Evolutionary conservation across 1,284 basidiomycete genomes (phyloP).

Genomic region (Neonothopanus nambi): DNA sequence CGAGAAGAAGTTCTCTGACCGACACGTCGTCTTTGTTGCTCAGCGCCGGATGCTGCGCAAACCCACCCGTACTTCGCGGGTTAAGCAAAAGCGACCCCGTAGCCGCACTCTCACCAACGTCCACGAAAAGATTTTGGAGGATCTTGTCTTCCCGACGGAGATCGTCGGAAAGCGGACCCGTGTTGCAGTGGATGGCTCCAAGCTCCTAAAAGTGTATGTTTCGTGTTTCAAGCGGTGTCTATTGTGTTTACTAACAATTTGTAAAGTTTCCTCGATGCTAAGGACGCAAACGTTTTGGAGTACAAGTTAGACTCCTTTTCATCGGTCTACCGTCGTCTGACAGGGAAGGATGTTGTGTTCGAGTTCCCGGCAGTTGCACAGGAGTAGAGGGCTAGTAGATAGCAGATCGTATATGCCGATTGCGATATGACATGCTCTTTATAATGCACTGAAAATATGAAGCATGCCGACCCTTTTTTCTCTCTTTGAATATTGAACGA

Average conservation of each 20-base stretch:
- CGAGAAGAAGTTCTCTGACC: slow-evolving; percentile 99
- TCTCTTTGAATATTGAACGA: background rate
- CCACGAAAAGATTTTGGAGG: slow-evolving; percentile 98
- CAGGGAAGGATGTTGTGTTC: slow-evolving; percentile 92
- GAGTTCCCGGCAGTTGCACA: slow-evolving; percentile 78
- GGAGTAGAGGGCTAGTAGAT: slow-evolving; percentile 44
- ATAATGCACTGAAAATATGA: slow-evolving; percentile 14
- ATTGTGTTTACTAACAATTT: slow-evolving; percentile 17
- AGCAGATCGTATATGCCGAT: slow-evolving; percentile 18
- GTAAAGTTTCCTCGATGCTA: slow-evolving; percentile 92
- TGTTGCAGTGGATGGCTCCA: slow-evolving; percentile 86
- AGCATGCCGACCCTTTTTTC: slow-evolving; percentile 17
- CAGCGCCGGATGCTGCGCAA: slow-evolving; percentile 99
- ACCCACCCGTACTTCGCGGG: slow-evolving; percentile 90
- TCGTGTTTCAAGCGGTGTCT: slow-evolving; percentile 9
- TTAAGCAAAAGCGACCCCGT: slow-evolving; percentile 95
- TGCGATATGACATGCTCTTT: slow-evolving; percentile 17
- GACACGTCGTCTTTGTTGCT: slow-evolving; percentile 97
- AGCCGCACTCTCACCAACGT: slow-evolving; percentile 97
- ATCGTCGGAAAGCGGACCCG: slow-evolving; percentile 98
- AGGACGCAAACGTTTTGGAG: slow-evolving; percentile 98
- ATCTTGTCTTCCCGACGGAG: slow-evolving; percentile 98
- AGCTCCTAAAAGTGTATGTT: slow-evolving; percentile 93
- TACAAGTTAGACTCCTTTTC: slow-evolving; percentile 99
- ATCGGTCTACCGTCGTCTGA: slow-evolving; percentile 91